Evolutionary conservation across 2,329 filamentous ascomycete species (phyloP).

Genomic region (Aureobasidium lini): DNA sequence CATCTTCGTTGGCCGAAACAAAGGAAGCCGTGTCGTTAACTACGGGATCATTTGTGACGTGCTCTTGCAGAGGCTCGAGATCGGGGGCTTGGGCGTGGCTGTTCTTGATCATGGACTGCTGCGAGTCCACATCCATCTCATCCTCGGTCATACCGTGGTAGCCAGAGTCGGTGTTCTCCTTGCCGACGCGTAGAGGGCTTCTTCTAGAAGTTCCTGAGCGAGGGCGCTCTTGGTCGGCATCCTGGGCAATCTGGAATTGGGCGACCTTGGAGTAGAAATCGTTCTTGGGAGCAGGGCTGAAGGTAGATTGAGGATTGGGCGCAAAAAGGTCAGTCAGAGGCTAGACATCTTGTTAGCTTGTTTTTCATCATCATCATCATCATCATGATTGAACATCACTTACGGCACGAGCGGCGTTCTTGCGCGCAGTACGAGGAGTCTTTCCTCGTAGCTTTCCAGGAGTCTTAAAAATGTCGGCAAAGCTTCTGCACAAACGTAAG

Average conservation of each 20-base stretch:
- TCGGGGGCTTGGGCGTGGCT: neutral
- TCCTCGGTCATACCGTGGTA: conserved; percentile 61
- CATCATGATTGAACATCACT: conserved; percentile 36
- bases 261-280: conserved; percentile 47
- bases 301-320: conserved; percentile 31
- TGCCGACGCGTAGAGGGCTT: conserved; percentile 27
- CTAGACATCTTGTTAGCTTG: conserved; percentile 38
- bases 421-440: conserved; percentile 65
- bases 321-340: conserved; percentile 44
- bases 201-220: conserved; percentile 20
- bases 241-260: conserved; percentile 53
- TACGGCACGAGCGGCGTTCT: conserved; percentile 58
- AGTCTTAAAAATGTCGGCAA: conserved; percentile 93
- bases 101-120: conserved; percentile 11
- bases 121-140: conserved; percentile 35
- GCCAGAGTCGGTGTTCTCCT: conserved; percentile 53
- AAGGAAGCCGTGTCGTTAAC: conserved; percentile 33
- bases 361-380: conserved; percentile 32
- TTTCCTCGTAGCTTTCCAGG: conserved; percentile 76
- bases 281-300: conserved; percentile 35
- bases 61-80: conserved; percentile 11
- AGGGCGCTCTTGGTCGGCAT: conserved; percentile 32
- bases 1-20: conserved; percentile 40
- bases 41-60: conserved; percentile 4
- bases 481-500: conserved; percentile 56